phyloP scores from a whole-genome alignment of 306 rosid genomes.

The Cucurbita moschata region DNA sequence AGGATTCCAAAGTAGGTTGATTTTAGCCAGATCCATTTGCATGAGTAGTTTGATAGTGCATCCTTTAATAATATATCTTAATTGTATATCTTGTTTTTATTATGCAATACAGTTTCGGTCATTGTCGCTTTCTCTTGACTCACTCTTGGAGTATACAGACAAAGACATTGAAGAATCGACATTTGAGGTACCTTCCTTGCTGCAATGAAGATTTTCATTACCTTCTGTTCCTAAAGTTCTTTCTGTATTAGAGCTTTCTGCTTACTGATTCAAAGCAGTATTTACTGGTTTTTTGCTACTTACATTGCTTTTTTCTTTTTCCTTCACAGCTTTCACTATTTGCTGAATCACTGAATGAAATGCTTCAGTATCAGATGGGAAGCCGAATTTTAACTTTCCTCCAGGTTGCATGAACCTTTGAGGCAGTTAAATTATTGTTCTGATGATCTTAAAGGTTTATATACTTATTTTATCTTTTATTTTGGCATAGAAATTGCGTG shows the following conservation, averaged over 20 bases:
- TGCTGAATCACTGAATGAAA: constrained; percentile 88
- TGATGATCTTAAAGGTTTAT: not conserved
- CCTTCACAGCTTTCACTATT: constrained; percentile 67
- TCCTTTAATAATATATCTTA: not conserved
- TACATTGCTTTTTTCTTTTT: not conserved
- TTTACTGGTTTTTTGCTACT: constrained; percentile 5
- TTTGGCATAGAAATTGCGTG: constrained; percentile 46
- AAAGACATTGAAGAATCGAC: constrained; percentile 89
- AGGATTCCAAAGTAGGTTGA: constrained; percentile 64
- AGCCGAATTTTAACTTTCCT: constrained; percentile 62
- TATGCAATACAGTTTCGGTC: constrained; percentile 47
- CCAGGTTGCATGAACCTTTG: constrained; percentile 44
- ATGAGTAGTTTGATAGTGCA: not conserved
- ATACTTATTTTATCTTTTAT: constrained; percentile 8
- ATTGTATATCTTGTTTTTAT: not conserved
- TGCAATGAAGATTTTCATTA: not conserved
- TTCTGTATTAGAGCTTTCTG: not conserved
- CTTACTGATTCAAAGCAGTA: not conserved
- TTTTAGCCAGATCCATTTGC: constrained; percentile 6
- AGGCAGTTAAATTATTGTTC: not conserved
- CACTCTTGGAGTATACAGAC: constrained; percentile 75
- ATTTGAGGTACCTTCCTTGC: constrained; percentile 55
- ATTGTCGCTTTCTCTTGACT: constrained; percentile 63
- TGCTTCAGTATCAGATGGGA: constrained; percentile 98
- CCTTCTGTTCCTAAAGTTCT: not conserved